A percentile compares a stretch with the other conserved stretches of the same genome.
These are phyloP conservation scores for Boletus huronensis DNA, from an alignment of 768 basidiomycete genomes.

Conservation along the genomic window DNA sequence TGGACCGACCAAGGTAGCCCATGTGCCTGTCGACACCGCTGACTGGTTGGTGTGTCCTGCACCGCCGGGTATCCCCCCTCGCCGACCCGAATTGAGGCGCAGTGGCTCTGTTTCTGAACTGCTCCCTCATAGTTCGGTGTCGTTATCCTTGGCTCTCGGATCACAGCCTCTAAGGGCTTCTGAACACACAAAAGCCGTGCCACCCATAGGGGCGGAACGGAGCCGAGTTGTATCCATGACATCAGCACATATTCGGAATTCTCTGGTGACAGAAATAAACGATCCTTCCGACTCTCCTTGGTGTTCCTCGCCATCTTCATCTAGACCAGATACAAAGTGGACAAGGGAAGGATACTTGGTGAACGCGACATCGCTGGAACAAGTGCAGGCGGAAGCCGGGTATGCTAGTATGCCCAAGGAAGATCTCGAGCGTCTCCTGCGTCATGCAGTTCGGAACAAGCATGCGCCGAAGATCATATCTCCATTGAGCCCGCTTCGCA, in stretches of 20 bases:
- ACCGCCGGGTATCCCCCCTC: conserved; percentile 24
- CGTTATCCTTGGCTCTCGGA: conserved; percentile 23
- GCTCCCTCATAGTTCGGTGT: conserved; percentile 12
- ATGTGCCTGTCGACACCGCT: background rate
- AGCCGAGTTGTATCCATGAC: conserved; percentile 19
- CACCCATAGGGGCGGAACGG: conserved; percentile 33
- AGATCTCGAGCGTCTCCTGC: conserved; percentile 26
- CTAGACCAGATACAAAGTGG: conserved; percentile 5
- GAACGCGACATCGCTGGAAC: background rate
- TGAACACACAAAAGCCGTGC: conserved; percentile 20
- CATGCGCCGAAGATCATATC: conserved; percentile 28
- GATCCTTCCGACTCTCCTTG: conserved; percentile 2
- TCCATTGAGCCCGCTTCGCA: conserved; percentile 31
- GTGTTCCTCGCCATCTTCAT: conserved; percentile 9
- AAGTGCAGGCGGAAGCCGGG: background rate
- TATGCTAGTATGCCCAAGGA: conserved; percentile 8
- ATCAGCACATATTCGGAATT: conserved; percentile 6
- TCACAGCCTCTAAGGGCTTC: conserved; percentile 25
- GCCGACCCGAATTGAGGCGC: conserved; percentile 7
- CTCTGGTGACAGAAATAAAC: background rate
- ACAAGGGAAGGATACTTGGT: background rate
- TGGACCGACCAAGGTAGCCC: conserved; percentile 1
- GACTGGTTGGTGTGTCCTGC: conserved; percentile 1
- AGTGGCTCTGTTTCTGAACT: conserved; percentile 5
- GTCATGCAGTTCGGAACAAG: conserved; percentile 24